phyloP scores from a whole-genome alignment of 73 alveolate genomes.

The Paramecium biaurelia region DNA sequence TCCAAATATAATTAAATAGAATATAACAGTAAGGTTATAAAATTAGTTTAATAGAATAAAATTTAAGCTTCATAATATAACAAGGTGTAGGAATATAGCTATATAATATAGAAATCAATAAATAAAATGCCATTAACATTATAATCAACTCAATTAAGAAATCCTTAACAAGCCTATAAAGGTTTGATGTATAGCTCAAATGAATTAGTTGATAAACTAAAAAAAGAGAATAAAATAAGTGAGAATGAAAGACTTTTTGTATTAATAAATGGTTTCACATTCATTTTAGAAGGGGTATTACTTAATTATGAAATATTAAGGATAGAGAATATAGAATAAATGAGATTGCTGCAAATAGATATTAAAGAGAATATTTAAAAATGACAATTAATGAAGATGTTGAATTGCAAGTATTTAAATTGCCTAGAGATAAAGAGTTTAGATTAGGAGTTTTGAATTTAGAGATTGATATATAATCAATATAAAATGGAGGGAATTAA shows the following conservation, averaged over 20 bases:
- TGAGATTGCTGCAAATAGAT: neutral
- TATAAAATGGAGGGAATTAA: neutral
- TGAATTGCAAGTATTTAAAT: neutral
- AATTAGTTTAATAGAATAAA: neutral
- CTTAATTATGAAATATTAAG: neutral
- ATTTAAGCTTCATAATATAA: no score
- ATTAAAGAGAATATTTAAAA: neutral
- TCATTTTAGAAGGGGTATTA: neutral
- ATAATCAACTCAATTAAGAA: neutral
- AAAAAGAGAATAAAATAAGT: neutral
- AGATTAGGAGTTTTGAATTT: neutral
- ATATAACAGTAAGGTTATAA: neutral
- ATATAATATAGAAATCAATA: neutral
- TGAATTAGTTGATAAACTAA: neutral
- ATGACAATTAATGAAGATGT: neutral
- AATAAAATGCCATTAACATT: neutral
- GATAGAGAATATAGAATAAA: neutral
- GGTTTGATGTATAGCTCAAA: neutral
- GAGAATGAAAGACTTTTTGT: neutral
- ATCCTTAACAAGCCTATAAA: neutral
- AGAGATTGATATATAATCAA: neutral
- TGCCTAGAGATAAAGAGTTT: conserved; percentile 26
- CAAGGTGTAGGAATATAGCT: no score
- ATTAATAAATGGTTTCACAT: neutral
- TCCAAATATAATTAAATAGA: neutral